These are phyloP conservation scores for Kwoniella dejecticola DNA, from an alignment of 768 basidiomycete species.

Conservation along the genomic window DNA sequence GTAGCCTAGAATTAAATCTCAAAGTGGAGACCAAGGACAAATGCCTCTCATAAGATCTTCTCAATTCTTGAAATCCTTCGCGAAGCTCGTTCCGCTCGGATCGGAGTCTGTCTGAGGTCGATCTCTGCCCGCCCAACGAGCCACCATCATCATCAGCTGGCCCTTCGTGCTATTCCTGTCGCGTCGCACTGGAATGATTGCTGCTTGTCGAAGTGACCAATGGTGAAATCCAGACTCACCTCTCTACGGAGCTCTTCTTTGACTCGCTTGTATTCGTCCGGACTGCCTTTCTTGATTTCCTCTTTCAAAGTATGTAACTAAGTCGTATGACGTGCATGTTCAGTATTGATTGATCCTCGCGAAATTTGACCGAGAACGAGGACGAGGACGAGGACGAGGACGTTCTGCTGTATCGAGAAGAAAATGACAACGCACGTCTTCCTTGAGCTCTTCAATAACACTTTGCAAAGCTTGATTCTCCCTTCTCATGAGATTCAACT, in stretches of 20 bases:
- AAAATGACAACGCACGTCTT: constrained; percentile 1
- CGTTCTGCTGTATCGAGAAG: too few relatives aligned
- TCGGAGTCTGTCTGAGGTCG: constrained; percentile 10
- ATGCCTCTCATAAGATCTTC: not conserved
- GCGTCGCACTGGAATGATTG: too few relatives aligned
- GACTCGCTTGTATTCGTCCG: not conserved
- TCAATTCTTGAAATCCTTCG: not conserved
- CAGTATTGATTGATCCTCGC: too few relatives aligned
- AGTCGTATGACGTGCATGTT: not conserved
- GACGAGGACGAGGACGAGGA: not conserved
- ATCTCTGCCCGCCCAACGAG: not conserved
- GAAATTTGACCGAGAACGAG: too few relatives aligned
- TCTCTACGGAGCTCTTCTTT: constrained; percentile 5
- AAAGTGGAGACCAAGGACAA: too few relatives aligned
- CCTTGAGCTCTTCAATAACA: not conserved
- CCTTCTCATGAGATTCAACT: constrained; percentile 10
- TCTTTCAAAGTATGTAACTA: not conserved
- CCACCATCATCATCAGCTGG: not conserved
- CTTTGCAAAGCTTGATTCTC: constrained; percentile 6
- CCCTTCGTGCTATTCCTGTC: too few relatives aligned
- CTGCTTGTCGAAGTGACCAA: too few relatives aligned
- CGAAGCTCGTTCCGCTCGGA: not conserved
- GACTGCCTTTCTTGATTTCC: not conserved
- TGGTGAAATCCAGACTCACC: too few relatives aligned
- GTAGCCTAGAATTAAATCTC: too few relatives aligned